A percentile compares a stretch with the other conserved stretches of the same genome.
phyloP scores from a whole-genome alignment of 495 filamentous ascomycete genomes.

The Penicillium riverlandense region DNA sequence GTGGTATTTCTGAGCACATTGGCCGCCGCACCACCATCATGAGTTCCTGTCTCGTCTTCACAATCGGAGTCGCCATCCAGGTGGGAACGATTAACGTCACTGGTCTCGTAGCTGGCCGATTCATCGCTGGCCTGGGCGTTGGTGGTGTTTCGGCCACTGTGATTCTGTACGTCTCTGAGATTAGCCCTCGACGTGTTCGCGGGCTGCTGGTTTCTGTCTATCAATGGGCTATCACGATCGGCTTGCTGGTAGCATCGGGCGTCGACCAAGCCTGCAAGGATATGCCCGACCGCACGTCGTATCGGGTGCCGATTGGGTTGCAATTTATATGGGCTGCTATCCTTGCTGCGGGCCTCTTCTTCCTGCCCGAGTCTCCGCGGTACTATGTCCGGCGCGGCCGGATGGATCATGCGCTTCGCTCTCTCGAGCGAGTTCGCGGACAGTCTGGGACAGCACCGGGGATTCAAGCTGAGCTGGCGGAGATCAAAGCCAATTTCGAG shows the following conservation, averaged over 20 bases:
- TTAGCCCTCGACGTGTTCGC: slow-evolving; percentile 51
- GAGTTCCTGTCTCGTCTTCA: slow-evolving; percentile 53
- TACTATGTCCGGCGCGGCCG: slow-evolving; percentile 50
- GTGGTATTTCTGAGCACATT: slow-evolving; percentile 55
- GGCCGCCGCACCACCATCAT: slow-evolving; percentile 65
- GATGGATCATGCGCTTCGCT: slow-evolving; percentile 27
- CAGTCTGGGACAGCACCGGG: slow-evolving; percentile 47
- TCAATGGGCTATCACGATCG: slow-evolving; percentile 65
- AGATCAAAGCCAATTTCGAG: slow-evolving; percentile 65
- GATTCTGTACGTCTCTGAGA: slow-evolving; percentile 65
- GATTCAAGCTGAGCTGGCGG: slow-evolving; percentile 61
- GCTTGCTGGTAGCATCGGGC: slow-evolving; percentile 62
- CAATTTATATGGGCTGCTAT: slow-evolving; percentile 64
- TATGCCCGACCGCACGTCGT: slow-evolving; percentile 50
- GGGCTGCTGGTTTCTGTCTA: slow-evolving; percentile 60
- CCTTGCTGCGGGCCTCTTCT: slow-evolving; percentile 53
- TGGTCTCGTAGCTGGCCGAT: slow-evolving; percentile 58
- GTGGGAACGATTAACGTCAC: slow-evolving; percentile 34
- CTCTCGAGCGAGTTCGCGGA: slow-evolving; percentile 33
- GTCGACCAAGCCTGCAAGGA: slow-evolving; percentile 60
- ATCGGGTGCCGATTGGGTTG: slow-evolving; percentile 60
- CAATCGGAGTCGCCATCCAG: slow-evolving; percentile 56
- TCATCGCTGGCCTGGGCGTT: slow-evolving; percentile 64
- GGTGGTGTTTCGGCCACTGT: slow-evolving; percentile 67
- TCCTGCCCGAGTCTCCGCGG: slow-evolving; percentile 70